Evolutionary conservation across 495 filamentous ascomycete genomes (phyloP), one percentile per base, ranked within the genome.

Genomic region (Podospora bellae-mahoneyi): DNA sequence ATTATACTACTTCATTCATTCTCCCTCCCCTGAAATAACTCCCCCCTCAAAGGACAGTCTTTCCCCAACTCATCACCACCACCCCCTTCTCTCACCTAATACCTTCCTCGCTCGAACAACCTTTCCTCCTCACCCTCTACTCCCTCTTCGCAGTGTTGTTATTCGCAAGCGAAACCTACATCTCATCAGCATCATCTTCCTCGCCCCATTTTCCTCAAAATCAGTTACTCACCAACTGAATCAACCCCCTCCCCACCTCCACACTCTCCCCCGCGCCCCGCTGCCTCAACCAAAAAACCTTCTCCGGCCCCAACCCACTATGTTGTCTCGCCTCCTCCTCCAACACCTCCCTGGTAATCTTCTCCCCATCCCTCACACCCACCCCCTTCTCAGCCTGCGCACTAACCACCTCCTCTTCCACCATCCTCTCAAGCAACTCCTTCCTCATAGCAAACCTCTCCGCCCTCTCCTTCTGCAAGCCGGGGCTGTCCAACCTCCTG

Each of bases 401-500:
- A 39, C 64, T 76, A 78, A 27, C 80, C 2, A 75, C 56, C 64
- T 64, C 85, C 81, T 60, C 44, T 23, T 67, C 67, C 61, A 63
- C 72, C 20, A 78, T 86, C 74, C 90, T 87, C 66, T 92, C 86
- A 5, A 94, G 79, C 44, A 80, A 68, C n/a, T 77, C 69, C 4
- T 82, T 75, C 1, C 93, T 92, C 58, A 97, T 76, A 0, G 93
- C 94, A 20, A 89, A 79, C 15, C 85, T 92, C 76, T 93, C 88
- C 67, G 87, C 84, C 78, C 96, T 97, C 53, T 84, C 78, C 66
- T 84, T 87, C 71, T 91, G 88, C 55, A 94, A 78, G 19, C 94
- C 93, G 0, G 93, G 91, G 5, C 87, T 90, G 72, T 97, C 94
- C 23, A 98, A 82, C 74, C 93, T 92, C n/a, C 77, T 76, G 69